These are phyloP conservation scores for Blepharisma undulans DNA, from an alignment of 169 alveolate genomes.

Conservation along the genomic window DNA sequence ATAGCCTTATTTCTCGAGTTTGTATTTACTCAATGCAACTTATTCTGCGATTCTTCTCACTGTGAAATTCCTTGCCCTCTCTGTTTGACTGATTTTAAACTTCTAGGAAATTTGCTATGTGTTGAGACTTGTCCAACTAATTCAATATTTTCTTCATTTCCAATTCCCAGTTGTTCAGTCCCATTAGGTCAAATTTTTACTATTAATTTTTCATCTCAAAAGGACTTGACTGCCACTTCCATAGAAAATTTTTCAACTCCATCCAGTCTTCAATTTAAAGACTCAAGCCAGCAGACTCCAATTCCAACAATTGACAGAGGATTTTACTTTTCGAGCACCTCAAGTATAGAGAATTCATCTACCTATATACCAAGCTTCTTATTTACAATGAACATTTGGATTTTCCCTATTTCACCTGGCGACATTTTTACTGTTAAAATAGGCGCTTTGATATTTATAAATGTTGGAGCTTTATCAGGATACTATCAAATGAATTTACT, in stretches of 20 bases:
- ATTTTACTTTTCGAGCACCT: neutral
- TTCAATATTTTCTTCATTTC: neutral
- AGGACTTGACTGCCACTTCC: neutral
- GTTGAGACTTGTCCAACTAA: neutral
- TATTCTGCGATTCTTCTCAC: neutral
- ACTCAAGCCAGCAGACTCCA: neutral
- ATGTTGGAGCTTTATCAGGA: neutral
- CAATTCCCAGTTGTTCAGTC: neutral
- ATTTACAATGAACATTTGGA: neutral
- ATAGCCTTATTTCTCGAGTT: neutral
- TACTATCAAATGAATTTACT: no score
- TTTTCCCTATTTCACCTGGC: neutral
- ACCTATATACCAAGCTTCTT: neutral
- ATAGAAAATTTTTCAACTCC: neutral
- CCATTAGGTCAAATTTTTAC: neutral
- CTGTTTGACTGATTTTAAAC: neutral
- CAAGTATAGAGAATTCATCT: neutral
- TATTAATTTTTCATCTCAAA: neutral
- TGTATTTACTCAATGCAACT: neutral
- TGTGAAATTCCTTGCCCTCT: neutral
- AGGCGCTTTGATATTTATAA: neutral
- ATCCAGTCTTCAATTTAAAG: neutral
- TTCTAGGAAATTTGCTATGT: neutral
- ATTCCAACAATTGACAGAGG: neutral
- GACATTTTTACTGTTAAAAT: neutral